Conservation (phyloP, 768 basidiomycete genomes). For the Myochromella boudieri region DNA sequence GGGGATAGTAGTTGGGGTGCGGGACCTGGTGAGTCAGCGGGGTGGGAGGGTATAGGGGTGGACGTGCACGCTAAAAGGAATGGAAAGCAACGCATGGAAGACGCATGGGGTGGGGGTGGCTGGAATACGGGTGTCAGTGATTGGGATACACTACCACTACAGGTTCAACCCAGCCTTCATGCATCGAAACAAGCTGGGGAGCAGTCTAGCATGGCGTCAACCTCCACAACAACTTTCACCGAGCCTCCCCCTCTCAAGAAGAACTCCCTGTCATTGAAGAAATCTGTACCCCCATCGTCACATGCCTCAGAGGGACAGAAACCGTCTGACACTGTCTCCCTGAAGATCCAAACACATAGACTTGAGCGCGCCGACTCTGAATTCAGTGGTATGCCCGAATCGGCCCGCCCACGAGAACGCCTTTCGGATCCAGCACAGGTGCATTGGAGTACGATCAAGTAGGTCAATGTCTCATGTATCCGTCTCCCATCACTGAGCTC, state of each 20-base stretch:
- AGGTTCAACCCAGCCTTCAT: background rate
- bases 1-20: no score
- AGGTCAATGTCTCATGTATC: slow-evolving; percentile 4
- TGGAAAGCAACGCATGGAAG: background rate
- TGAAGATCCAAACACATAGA: slow-evolving; percentile 14
- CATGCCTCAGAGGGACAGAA: background rate
- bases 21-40: no score
- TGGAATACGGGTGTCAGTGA: slow-evolving; percentile 4
- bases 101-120: background rate
- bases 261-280: background rate
- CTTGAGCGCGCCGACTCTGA: no score
- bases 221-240: background rate
- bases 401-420: slow-evolving; percentile 3
- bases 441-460: slow-evolving; percentile 22
- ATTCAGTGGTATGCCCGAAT: slow-evolving; percentile 6
- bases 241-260: background rate
- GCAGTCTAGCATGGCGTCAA: background rate
- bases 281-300: background rate
- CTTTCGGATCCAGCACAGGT: slow-evolving; percentile 16
- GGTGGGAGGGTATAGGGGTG: background rate
- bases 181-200: background rate
- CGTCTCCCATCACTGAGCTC: background rate
- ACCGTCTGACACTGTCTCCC: background rate
- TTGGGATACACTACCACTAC: slow-evolving; percentile 4
- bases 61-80: background rate